Evolutionary conservation across 2,329 filamentous ascomycete genomes (phyloP), one percentile per base, ranked within the genome.

Genomic region (Colletotrichum paranaense): DNA sequence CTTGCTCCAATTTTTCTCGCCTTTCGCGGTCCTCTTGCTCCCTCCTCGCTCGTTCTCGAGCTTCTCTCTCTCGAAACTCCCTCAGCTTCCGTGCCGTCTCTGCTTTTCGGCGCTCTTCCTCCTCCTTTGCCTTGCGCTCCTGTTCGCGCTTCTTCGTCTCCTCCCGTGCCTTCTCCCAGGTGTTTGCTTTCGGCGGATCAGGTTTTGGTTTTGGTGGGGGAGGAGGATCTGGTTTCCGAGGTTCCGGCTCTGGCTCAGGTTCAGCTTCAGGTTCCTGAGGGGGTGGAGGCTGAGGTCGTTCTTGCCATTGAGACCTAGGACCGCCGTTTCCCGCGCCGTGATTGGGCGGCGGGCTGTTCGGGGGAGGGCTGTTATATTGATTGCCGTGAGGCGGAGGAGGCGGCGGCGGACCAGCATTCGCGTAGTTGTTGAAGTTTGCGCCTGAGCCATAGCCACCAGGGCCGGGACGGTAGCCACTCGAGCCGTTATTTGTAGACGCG

Each of bases 131-230:
- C 77, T 87, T 92, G 12, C 90, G 90, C 75, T 93, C 90, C 75
- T 92, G 91, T 76, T 92, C 91, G 68, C 88, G 87, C 71, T 86
- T 88, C 56, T 89, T 85, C 24, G 89, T 92, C 76, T 93, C 92
- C 78, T 94, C 92, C 67, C 92, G 86, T 14, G 80, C 66, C 62
- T 76, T 78, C 62, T 78, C 77, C 73, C 77, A 76, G 26, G 77
- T 73, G 16, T 69, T 73, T 42, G 38, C 16, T 62, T 78, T 77
- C n/a, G 74, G 1, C 74, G 75, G 49, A 74, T 76, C 67, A 75
- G 72, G 62, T 60, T 72, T 74, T n/a, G 72, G 56, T 68, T 78
- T 77, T 35, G 79, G 38, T 42, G 38, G 38, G 38, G 16, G 77
- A 28, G 75, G 74, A 4, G 76, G 76, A 67, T 76, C 78, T 57